Evolutionary conservation across 192 early-diverging fungal species (phyloP).

Genomic region (Coemansia sp.): DNA sequence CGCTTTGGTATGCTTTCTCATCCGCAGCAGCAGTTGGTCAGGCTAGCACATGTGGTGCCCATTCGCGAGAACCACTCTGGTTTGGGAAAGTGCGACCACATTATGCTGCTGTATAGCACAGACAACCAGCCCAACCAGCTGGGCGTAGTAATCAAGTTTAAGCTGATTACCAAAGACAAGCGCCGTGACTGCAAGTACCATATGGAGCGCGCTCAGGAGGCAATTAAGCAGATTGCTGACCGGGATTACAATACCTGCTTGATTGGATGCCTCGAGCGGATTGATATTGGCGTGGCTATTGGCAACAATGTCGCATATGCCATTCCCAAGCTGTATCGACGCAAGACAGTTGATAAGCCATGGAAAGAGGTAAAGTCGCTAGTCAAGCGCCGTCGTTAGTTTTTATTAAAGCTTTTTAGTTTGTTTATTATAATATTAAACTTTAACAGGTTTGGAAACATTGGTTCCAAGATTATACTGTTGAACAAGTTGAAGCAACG

Average conservation of each 20-base stretch:
- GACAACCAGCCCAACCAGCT: slow-evolving; percentile 30
- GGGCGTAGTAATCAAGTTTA: slow-evolving; percentile 37
- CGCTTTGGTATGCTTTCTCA: slow-evolving; percentile 37
- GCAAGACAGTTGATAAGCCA: slow-evolving; percentile 13
- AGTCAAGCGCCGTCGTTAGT: neutral
- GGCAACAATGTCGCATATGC: slow-evolving; percentile 28
- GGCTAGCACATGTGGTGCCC: slow-evolving; percentile 16
- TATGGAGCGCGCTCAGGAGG: slow-evolving; percentile 11
- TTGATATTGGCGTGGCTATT: slow-evolving; percentile 44
- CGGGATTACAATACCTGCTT: slow-evolving; percentile 27
- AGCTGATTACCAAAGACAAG: slow-evolving; percentile 20
- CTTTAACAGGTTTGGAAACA: slow-evolving; percentile 24
- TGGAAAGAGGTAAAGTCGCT: slow-evolving; percentile 15
- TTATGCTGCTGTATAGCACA: slow-evolving; percentile 18
- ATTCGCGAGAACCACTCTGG: slow-evolving; percentile 24
- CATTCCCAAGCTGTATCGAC: slow-evolving; percentile 13
- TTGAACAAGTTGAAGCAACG: slow-evolving; percentile 15
- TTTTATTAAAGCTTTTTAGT: neutral
- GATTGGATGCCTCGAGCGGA: slow-evolving; percentile 31
- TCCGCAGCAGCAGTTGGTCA: slow-evolving; percentile 22
- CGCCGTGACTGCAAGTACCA: slow-evolving; percentile 14
- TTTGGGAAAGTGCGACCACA: slow-evolving; percentile 14
- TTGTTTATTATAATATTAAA: neutral
- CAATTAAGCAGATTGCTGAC: slow-evolving; percentile 17
- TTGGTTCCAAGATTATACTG: slow-evolving; percentile 33